Conservation (phyloP, 2,329 filamentous ascomycete species). For the Aspergillus sp. region DNA sequence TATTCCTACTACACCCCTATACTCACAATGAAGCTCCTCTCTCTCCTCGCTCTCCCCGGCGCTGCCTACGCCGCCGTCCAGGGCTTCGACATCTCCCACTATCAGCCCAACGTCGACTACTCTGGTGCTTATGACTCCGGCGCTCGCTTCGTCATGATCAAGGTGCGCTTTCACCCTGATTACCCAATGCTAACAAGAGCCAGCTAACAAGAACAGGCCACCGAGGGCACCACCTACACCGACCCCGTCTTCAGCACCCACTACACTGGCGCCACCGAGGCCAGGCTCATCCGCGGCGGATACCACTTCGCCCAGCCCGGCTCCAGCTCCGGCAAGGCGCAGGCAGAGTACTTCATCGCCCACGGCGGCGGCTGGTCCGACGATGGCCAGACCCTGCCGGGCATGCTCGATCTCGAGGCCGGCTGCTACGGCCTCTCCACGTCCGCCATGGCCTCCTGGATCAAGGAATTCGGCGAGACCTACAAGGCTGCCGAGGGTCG, state of each 20-base stretch:
- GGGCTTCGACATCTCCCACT: slow-evolving; percentile 35
- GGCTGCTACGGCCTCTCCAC: slow-evolving; percentile 49
- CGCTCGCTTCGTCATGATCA: slow-evolving; percentile 37
- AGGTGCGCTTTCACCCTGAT: slow-evolving; percentile 18
- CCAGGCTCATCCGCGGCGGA: slow-evolving; percentile 54
- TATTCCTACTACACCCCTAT: background rate
- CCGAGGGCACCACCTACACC: slow-evolving; percentile 50
- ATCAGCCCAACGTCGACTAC: slow-evolving; percentile 30
- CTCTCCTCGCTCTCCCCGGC: slow-evolving; percentile 20
- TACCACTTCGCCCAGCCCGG: slow-evolving; percentile 57
- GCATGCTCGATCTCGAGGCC: slow-evolving; percentile 58
- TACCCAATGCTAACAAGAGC: background rate
- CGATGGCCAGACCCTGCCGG: slow-evolving; percentile 56
- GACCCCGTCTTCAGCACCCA: slow-evolving; percentile 50
- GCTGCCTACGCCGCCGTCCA: slow-evolving; percentile 26
- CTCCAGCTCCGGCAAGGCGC: slow-evolving; percentile 44
- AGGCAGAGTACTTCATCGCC: slow-evolving; percentile 53
- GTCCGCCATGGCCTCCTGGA: slow-evolving; percentile 52
- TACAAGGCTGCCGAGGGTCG: slow-evolving; percentile 49
- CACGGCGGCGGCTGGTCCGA: slow-evolving; percentile 55
- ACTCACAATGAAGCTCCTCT: slow-evolving; percentile 21
- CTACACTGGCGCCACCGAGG: slow-evolving; percentile 51
- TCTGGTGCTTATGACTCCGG: slow-evolving; percentile 27
- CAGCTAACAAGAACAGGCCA: slow-evolving; percentile 40
- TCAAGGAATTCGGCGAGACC: slow-evolving; percentile 52